Conservation (phyloP, 495 filamentous ascomycete genomes). For the Apiosordaria backusii region DNA sequence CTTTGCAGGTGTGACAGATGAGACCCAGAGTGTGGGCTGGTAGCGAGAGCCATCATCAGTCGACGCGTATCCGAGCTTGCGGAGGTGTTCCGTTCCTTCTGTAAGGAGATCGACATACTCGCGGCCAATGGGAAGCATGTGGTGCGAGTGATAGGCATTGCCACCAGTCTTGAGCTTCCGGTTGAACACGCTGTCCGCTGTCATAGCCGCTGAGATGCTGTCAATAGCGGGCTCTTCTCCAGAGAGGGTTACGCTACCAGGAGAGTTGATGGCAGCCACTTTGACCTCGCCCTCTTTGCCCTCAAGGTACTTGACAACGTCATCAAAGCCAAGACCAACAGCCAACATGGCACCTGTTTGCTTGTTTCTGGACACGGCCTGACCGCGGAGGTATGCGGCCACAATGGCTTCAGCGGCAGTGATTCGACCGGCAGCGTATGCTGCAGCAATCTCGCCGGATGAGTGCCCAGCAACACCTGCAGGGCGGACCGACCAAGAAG, state of each 20-base stretch:
- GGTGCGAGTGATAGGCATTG: constrained; percentile 53
- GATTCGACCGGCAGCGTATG: constrained; percentile 37
- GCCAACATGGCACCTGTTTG: constrained; percentile 37
- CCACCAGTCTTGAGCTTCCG: constrained; percentile 39
- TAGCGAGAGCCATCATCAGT: not conserved
- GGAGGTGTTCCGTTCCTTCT: constrained; percentile 12
- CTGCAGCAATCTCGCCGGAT: constrained; percentile 43
- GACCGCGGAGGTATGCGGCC: constrained; percentile 35
- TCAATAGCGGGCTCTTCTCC: constrained; percentile 36
- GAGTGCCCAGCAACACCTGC: constrained; percentile 39
- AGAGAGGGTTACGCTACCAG: constrained; percentile 36
- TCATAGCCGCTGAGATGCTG: constrained; percentile 26
- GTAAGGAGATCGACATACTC: constrained; percentile 33
- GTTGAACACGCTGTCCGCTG: constrained; percentile 35
- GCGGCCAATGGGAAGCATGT: constrained; percentile 39
- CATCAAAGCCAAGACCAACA: constrained; percentile 30
- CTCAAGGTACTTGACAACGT: constrained; percentile 8
- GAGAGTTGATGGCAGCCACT: constrained; percentile 44
- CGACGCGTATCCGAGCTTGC: constrained; percentile 17
- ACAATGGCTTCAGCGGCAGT: constrained; percentile 28
- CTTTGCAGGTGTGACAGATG: not conserved
- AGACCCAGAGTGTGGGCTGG: constrained; percentile 4
- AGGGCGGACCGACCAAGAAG: constrained; percentile 43
- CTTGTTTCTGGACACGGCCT: constrained; percentile 15
- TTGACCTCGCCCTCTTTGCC: constrained; percentile 22